A percentile compares a stretch with the other conserved stretches of the same genome.
phyloP scores from a whole-genome alignment of 2,329 filamentous ascomycete species.

The Metarhizium anisopliae region DNA sequence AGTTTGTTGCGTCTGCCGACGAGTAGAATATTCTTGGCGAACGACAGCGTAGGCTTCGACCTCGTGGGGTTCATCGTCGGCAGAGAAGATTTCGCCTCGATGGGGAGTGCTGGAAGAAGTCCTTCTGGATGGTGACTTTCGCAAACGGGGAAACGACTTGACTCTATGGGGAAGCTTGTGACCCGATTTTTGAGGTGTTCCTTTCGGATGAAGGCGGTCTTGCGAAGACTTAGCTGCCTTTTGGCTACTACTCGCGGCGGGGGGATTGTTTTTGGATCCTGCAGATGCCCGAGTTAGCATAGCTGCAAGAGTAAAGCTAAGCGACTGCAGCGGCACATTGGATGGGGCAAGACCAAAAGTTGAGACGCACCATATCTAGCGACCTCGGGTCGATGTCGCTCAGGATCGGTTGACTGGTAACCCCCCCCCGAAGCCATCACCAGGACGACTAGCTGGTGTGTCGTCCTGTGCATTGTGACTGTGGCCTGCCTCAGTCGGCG shows the following conservation, averaged over 20 bases:
- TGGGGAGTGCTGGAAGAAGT: conserved; percentile 71
- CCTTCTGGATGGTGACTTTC: conserved; percentile 65
- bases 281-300: background rate
- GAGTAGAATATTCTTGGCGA: conserved; percentile 20
- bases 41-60: conserved; percentile 56
- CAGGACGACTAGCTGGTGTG: conserved; percentile 23
- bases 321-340: background rate
- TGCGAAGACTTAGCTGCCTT: conserved; percentile 27
- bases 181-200: conserved; percentile 26
- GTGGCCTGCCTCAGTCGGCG: conserved; percentile 37
- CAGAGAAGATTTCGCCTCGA: conserved; percentile 79
- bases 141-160: conserved; percentile 40
- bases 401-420: conserved; percentile 50
- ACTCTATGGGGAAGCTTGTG: conserved; percentile 37
- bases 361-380: conserved; percentile 40
- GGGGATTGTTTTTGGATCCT: conserved; percentile 11
- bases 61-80: conserved; percentile 78
- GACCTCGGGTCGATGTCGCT: conserved; percentile 47
- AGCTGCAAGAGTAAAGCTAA: background rate
- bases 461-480: conserved; percentile 31
- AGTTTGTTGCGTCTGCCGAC: conserved; percentile 24
- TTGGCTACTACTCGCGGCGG: conserved; percentile 18
- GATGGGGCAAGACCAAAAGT: background rate
- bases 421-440: conserved; percentile 42
- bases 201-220: conserved; percentile 25